These are phyloP conservation scores for Trichosanthes cucumerina DNA, from an alignment of 306 rosid species.

Conservation along the genomic window DNA sequence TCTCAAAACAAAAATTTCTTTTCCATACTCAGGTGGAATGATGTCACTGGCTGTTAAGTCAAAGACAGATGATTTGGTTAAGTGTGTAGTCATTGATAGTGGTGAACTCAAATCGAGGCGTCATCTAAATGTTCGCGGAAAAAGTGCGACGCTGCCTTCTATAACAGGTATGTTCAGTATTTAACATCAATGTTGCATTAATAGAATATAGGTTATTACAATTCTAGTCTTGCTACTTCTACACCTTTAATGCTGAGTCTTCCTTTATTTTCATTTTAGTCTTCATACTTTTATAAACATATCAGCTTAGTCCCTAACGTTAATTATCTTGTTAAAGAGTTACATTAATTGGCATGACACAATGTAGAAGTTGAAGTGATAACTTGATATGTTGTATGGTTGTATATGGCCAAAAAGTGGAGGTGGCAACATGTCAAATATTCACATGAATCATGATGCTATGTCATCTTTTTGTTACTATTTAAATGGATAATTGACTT, in stretches of 20 bases:
- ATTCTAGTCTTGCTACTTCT: background rate
- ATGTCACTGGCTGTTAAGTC: slow-evolving; percentile 83
- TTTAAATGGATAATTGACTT: background rate
- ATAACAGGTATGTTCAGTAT: slow-evolving; percentile 56
- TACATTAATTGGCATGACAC: background rate
- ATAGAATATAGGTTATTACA: slow-evolving; percentile 3
- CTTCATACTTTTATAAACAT: background rate
- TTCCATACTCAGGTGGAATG: slow-evolving; percentile 67
- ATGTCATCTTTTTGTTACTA: background rate
- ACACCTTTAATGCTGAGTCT: slow-evolving; percentile 1
- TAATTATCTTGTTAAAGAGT: background rate
- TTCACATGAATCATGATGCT: background rate
- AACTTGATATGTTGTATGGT: background rate
- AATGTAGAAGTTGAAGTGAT: background rate
- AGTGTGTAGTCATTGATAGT: slow-evolving; percentile 78
- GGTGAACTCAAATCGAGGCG: slow-evolving; percentile 96
- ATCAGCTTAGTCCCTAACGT: background rate
- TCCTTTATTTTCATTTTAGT: background rate
- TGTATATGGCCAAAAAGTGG: background rate
- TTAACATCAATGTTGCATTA: background rate
- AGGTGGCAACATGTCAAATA: background rate
- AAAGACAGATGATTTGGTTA: slow-evolving; percentile 61
- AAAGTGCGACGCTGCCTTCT: slow-evolving; percentile 95
- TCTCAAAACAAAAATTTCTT: background rate
- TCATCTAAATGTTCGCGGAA: slow-evolving; percentile 92